Evolutionary conservation across 257 asterid genomes (phyloP).

Genomic region (Primulina tabacum): DNA sequence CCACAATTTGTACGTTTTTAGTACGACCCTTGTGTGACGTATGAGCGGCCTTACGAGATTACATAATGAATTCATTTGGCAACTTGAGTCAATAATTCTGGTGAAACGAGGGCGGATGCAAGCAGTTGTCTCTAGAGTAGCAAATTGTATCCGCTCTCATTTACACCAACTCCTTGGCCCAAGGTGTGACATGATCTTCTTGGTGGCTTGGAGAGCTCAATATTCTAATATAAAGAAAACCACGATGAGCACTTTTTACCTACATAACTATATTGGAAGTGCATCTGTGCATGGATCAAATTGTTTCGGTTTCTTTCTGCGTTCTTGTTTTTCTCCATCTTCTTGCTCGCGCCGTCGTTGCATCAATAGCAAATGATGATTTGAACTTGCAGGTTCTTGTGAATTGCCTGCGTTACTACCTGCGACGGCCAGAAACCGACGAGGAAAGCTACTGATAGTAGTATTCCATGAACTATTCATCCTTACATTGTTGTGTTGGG

Average conservation of each 20-base stretch:
- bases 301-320: neutral
- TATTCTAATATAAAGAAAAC: too few species aligned
- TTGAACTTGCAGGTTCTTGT: slow-evolving; percentile 63
- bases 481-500: slow-evolving; percentile 22
- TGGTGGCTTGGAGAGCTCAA: too few species aligned
- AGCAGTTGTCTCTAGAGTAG: neutral
- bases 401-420: slow-evolving; percentile 85
- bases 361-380: neutral
- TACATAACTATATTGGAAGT: neutral
- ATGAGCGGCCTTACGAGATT: neutral
- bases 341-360: neutral
- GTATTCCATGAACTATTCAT: neutral
- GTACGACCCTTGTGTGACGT: neutral
- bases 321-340: neutral
- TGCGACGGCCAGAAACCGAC: slow-evolving; percentile 82
- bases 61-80: neutral
- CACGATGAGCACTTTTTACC: neutral
- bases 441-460: slow-evolving; percentile 80
- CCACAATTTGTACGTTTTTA: neutral
- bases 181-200: neutral
- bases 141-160: neutral
- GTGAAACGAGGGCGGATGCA: neutral
- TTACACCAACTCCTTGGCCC: neutral
- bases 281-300: neutral
- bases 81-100: neutral